Evolutionary conservation across 2,329 filamentous ascomycete species (phyloP), one percentile per base, ranked within the genome.

Genomic region (Myriangium duriaei): DNA sequence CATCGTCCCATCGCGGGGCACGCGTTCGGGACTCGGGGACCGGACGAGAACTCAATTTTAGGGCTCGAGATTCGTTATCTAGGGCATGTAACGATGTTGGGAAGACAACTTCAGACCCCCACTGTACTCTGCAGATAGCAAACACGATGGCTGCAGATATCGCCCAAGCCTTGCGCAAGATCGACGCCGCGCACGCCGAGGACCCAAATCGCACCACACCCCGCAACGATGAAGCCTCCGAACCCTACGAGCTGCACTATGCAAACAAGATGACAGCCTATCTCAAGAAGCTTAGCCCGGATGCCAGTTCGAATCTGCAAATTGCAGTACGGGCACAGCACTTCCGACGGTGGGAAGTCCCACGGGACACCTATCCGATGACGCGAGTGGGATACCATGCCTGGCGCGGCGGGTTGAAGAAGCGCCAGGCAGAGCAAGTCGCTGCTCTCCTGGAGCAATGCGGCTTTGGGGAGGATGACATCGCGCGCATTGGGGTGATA

Each of bases 251-350:
- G 60, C 74, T 88, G 1, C 76, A 85, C 62, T 92, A 92, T 55
- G 82, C 84, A 5, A 68, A 70, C 35, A 76, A 84, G 58, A 87
- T 87, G 79, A 84, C 79, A 35, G 61, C 64, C 19, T 91, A 81
- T 68, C 76, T 93, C 19, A 54, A 64, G 6, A 60, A 68, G 11
- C 73, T 76, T 44, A 60, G 61, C 6, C 75, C 81, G 0, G 48
- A 65, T 17, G 76, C 83, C 1, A 75, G 79, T 2, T 76, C 78
- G 1, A 60, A 72, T 15, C 67, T 93, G 38, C 74, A 74, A 45
- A 67, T 91, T 32, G 85, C 85, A 12, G 80, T 86, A 47, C 77
- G 83, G 47, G 84, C 83, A 9, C 85, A 92, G 57, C 85, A 93
- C 58, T 82, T 92, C 51, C 73, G 78, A 37, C 76, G 82, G 60